These are phyloP conservation scores for Phytophthora ohioensis DNA, from an alignment of 352 stramenopile genomes.

Conservation along the genomic window DNA sequence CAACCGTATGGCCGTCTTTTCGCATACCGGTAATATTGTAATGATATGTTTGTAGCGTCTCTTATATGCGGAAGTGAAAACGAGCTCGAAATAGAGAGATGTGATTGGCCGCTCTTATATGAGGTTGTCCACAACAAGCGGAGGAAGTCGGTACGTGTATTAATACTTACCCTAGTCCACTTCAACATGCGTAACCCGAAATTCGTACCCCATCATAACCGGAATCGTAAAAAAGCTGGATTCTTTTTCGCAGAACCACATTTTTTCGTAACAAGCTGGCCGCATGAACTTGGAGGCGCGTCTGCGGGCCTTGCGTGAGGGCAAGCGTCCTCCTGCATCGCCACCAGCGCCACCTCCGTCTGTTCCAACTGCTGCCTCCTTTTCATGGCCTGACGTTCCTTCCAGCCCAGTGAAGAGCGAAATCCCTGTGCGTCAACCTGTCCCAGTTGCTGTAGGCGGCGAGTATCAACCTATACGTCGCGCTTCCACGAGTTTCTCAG, in stretches of 20 bases:
- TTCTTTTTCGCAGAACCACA: constrained; percentile 14
- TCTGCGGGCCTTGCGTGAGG: constrained; percentile 58
- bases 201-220: not conserved
- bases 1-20: too few species aligned
- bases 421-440: constrained; percentile 8
- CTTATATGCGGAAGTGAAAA: too few species aligned
- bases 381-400: constrained; percentile 38
- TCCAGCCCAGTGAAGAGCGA: constrained; percentile 17
- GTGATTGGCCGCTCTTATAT: too few species aligned
- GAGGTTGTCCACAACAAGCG: too few species aligned
- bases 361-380: constrained; percentile 16
- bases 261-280: not conserved
- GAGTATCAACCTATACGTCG: constrained; percentile 19
- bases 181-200: constrained; percentile 2
- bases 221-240: constrained; percentile 1
- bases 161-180: not conserved
- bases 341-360: constrained; percentile 12
- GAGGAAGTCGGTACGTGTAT: too few species aligned
- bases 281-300: constrained; percentile 71
- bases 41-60: too few species aligned
- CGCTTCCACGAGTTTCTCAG: constrained; percentile 17
- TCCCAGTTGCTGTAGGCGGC: constrained; percentile 10
- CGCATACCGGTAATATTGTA: too few species aligned
- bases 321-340: constrained; percentile 23
- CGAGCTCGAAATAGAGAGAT: too few species aligned